These are phyloP conservation scores for Daldinia grandis DNA, from an alignment of 495 filamentous ascomycete species.

Conservation along the genomic window DNA sequence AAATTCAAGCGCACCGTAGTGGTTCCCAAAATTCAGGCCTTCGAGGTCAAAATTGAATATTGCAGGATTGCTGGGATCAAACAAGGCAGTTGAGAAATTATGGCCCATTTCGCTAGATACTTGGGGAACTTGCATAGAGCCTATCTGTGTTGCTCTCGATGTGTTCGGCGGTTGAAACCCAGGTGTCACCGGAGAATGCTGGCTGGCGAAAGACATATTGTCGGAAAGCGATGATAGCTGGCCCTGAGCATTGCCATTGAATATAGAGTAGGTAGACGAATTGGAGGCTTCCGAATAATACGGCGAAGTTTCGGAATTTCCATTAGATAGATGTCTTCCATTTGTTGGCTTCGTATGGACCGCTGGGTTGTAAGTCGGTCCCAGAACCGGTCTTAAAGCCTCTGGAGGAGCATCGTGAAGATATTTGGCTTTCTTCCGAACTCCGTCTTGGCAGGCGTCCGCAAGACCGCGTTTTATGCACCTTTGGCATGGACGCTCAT, in stretches of 20 bases:
- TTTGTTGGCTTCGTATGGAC: constrained; percentile 44
- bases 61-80: constrained; percentile 89
- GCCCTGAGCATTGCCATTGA: constrained; percentile 46
- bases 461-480: constrained; percentile 93
- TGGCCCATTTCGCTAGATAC: constrained; percentile 48
- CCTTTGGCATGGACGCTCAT: constrained; percentile 88
- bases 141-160: constrained; percentile 43
- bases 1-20: constrained; percentile 93
- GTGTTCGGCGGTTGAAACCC: constrained; percentile 64
- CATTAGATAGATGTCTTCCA: constrained; percentile 46
- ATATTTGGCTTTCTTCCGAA: constrained; percentile 99
- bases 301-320: constrained; percentile 38
- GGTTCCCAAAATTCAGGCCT: constrained; percentile 92
- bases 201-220: constrained; percentile 62
- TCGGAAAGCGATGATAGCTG: constrained; percentile 52
- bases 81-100: constrained; percentile 67
- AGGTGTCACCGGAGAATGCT: constrained; percentile 75
- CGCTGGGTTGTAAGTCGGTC: constrained; percentile 62
- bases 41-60: constrained; percentile 94
- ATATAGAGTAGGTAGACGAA: constrained; percentile 48
- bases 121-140: constrained; percentile 48
- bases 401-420: constrained; percentile 94
- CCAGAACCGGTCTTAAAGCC: constrained; percentile 62
- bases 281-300: constrained; percentile 44
- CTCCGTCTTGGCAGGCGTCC: constrained; percentile 91